These are phyloP conservation scores for Panicum hallii DNA, from an alignment of 202 grass and related monocot species.

Conservation along the genomic window DNA sequence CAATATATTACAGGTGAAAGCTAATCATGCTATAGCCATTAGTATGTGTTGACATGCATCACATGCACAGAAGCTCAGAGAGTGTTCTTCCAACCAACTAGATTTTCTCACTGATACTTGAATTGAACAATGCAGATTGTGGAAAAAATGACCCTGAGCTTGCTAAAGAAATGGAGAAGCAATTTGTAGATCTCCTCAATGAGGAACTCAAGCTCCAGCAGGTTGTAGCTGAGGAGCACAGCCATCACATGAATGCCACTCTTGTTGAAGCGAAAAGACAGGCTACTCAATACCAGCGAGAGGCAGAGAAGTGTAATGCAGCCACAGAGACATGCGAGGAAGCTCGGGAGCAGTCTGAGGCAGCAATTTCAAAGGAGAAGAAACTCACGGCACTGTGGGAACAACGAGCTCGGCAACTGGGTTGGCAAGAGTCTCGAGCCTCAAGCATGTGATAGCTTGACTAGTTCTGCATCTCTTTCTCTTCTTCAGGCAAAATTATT, in stretches of 20 bases:
- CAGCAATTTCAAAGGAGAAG: conserved; percentile 75
- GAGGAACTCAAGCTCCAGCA: conserved; percentile 95
- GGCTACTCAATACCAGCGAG: conserved; percentile 85
- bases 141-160: conserved; percentile 82
- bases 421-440: conserved; percentile 66
- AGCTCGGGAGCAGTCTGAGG: conserved; percentile 76
- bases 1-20: not conserved
- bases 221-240: conserved; percentile 80
- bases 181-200: conserved; percentile 81
- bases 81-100: not conserved
- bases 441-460: conserved; percentile 40
- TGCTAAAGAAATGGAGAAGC: conserved; percentile 84
- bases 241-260: conserved; percentile 80
- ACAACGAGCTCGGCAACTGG: conserved; percentile 71
- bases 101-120: not conserved
- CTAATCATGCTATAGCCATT: conserved; percentile 1
- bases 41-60: conserved; percentile 13
- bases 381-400: conserved; percentile 87
- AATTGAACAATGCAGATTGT: conserved; percentile 64
- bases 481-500: conserved; percentile 36
- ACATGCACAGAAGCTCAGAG: conserved; percentile 22
- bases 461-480: conserved; percentile 17
- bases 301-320: conserved; percentile 85
- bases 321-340: conserved; percentile 93
- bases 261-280: conserved; percentile 78